phyloP scores from a whole-genome alignment of 768 basidiomycete species.

The Lactifluus hygrophoroides region DNA sequence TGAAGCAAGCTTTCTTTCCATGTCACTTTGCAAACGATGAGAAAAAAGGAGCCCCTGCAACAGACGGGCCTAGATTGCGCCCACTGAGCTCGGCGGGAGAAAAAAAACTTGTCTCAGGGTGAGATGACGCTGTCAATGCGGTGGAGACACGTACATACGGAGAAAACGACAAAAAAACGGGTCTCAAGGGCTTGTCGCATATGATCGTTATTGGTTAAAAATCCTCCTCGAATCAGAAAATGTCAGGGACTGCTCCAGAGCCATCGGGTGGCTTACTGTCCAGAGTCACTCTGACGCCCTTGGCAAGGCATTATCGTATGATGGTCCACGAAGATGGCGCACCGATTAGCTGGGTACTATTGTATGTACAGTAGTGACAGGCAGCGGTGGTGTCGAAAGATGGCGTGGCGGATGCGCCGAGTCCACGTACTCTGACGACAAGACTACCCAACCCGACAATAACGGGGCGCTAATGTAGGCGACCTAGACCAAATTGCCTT shows the following conservation, averaged over 20 bases:
- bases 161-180: not conserved
- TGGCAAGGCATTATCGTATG: not conserved
- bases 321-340: not conserved
- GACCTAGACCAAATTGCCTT: not conserved
- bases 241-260: not conserved
- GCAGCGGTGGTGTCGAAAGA: not conserved
- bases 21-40: not conserved
- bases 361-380: not conserved
- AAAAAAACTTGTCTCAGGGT: not conserved
- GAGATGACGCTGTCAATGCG: not conserved
- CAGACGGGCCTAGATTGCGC: not conserved
- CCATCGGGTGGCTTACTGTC: slow-evolving; percentile 2
- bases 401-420: slow-evolving; percentile 1
- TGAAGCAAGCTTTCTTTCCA: not conserved
- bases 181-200: not conserved
- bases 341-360: not conserved
- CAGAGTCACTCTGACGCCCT: not conserved
- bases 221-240: no score
- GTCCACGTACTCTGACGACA: not conserved
- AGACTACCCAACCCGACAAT: not conserved
- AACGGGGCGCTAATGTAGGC: not conserved
- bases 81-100: no score
- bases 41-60: not conserved
- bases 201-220: not conserved
- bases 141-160: not conserved